Evolutionary conservation across 2,329 filamentous ascomycete species (phyloP).

Genomic region (Phialophora macrospora): DNA sequence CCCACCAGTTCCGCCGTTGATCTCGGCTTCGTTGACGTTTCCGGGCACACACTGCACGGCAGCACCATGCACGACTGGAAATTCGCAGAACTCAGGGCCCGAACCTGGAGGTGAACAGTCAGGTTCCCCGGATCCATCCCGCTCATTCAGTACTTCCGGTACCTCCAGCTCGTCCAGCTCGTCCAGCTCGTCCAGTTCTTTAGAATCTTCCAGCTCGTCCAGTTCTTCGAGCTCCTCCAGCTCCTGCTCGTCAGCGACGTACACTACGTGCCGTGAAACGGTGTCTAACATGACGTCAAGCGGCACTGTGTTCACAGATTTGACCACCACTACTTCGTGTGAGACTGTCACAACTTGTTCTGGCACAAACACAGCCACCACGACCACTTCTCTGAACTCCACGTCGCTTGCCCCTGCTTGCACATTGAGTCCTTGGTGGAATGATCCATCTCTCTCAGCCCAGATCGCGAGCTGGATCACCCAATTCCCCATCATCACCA

Average conservation of each 20-base stretch:
- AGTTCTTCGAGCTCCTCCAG: conserved; percentile 6
- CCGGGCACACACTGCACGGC: conserved; percentile 11
- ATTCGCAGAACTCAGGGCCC: background rate
- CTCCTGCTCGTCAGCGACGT: conserved; percentile 6
- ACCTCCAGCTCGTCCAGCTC: background rate
- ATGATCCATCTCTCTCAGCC: conserved; percentile 12
- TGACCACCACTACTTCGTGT: conserved; percentile 10
- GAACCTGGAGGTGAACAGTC: background rate
- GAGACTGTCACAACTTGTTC: conserved; percentile 15
- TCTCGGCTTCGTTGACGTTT: background rate
- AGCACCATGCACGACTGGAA: conserved; percentile 2
- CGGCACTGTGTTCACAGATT: background rate
- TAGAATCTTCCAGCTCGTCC: background rate
- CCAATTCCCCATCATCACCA: conserved; percentile 14
- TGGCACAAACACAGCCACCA: background rate
- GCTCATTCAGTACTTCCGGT: background rate
- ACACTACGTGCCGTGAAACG: background rate
- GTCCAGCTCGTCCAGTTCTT: background rate
- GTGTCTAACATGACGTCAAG: conserved; percentile 9
- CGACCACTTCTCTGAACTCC: conserved; percentile 1
- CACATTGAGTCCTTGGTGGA: conserved; percentile 17
- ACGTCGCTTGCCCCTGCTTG: conserved; percentile 13
- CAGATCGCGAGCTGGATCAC: conserved; percentile 17
- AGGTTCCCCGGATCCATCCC: background rate
- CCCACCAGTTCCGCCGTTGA: conserved; percentile 11